A percentile compares a stretch with the other conserved stretches of the same genome.
Evolutionary conservation across 768 basidiomycete species (phyloP).

Genomic region (Favolaschia claudopus): DNA sequence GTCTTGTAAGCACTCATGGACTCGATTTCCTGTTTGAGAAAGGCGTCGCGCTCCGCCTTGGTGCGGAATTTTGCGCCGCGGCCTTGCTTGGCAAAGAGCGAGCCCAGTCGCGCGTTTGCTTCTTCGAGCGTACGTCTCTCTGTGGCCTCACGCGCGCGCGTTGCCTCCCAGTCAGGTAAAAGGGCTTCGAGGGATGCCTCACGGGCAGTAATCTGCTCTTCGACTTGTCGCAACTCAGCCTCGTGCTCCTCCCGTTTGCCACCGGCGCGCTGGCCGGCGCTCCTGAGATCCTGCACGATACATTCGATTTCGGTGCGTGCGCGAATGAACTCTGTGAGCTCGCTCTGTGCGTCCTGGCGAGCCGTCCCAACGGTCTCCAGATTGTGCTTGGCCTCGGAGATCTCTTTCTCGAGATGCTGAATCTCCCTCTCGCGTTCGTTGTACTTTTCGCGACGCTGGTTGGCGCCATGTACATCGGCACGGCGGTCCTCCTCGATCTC

Average conservation of each 20-base stretch:
- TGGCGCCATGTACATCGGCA: conserved; percentile 84
- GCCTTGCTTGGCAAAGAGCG: conserved; percentile 91
- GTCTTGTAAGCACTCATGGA: conserved; percentile 68
- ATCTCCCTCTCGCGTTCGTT: conserved; percentile 82
- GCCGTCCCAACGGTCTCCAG: conserved; percentile 75
- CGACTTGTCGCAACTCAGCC: conserved; percentile 67
- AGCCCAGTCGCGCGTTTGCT: conserved; percentile 70
- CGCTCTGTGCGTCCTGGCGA: conserved; percentile 78
- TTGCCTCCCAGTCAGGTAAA: conserved; percentile 73
- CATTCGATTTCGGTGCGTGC: conserved; percentile 89
- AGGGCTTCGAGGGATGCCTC: conserved; percentile 69
- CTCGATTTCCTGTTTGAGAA: conserved; percentile 79
- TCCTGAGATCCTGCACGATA: conserved; percentile 76
- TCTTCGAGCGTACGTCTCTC: conserved; percentile 79
- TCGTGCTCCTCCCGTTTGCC: conserved; percentile 70
- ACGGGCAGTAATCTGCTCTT: conserved; percentile 66
- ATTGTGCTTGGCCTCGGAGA: conserved; percentile 72
- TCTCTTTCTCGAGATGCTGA: conserved; percentile 77
- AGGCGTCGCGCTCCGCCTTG: conserved; percentile 84
- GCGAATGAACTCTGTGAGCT: conserved; percentile 87
- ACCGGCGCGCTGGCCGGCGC: conserved; percentile 68
- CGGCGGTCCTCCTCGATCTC: conserved; percentile 86
- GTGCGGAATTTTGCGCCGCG: conserved; percentile 86
- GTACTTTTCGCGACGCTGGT: conserved; percentile 82
- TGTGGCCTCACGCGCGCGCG: conserved; percentile 55